These are phyloP conservation scores for Saxophila tyrrhenica DNA, from an alignment of 495 filamentous ascomycete species.

Conservation along the genomic window DNA sequence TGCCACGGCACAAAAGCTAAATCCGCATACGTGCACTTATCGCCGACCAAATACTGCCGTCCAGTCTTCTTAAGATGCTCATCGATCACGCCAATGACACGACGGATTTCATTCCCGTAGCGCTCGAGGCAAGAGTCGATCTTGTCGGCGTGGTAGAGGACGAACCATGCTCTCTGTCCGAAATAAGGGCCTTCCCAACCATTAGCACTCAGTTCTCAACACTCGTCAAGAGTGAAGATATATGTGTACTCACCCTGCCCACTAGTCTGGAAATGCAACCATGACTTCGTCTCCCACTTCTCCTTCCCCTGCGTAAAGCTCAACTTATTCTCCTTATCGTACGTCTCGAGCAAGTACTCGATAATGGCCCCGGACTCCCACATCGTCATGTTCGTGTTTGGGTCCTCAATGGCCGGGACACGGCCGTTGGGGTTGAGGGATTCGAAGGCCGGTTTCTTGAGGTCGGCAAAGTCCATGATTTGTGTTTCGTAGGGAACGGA, in stretches of 20 bases:
- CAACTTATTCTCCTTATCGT: constrained; percentile 8
- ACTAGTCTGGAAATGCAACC: constrained; percentile 36
- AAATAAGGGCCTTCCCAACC: constrained; percentile 30
- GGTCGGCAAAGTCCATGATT: constrained; percentile 33
- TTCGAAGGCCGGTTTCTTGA: constrained; percentile 44
- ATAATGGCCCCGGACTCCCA: constrained; percentile 35
- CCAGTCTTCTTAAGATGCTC: constrained; percentile 47
- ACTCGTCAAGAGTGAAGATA: neutral
- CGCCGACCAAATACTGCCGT: constrained; percentile 58
- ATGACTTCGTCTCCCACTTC: constrained; percentile 20
- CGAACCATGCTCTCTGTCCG: constrained; percentile 37
- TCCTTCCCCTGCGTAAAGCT: constrained; percentile 5
- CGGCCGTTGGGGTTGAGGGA: constrained; percentile 65
- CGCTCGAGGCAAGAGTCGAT: constrained; percentile 31
- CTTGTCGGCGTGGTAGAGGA: constrained; percentile 29
- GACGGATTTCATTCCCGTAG: constrained; percentile 34
- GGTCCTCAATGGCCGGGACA: constrained; percentile 51
- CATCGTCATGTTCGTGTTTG: constrained; percentile 52
- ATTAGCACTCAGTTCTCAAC: neutral
- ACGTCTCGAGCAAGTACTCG: constrained; percentile 21
- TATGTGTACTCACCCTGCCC: constrained; percentile 30
- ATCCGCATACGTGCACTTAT: constrained; percentile 66
- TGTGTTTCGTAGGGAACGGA: constrained; percentile 42
- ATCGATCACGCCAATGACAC: constrained; percentile 35
- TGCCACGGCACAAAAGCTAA: constrained; percentile 21